These are phyloP conservation scores for Pulveroboletus sp. DNA, from an alignment of 768 basidiomycete genomes.

Conservation along the genomic window DNA sequence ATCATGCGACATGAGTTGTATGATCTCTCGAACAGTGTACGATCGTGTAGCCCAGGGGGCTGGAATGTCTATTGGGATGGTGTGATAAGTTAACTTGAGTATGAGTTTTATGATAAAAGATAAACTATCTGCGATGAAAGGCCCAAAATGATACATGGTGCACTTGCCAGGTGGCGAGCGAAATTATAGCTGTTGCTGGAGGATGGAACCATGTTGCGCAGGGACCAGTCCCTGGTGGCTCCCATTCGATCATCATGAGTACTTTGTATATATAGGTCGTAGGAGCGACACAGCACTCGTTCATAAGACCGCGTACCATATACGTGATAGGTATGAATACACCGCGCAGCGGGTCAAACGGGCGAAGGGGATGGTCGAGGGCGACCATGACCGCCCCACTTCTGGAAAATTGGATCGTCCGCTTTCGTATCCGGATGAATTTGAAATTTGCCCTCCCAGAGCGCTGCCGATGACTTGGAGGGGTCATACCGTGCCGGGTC, in stretches of 20 bases:
- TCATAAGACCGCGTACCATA: conserved; percentile 3
- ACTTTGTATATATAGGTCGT: conserved; percentile 12
- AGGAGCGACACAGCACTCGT: conserved; percentile 3
- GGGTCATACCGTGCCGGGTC: conserved; percentile 78
- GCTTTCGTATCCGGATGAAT: conserved; percentile 81
- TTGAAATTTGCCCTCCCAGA: conserved; percentile 84
- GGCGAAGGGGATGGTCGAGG: conserved; percentile 12
- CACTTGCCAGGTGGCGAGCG: neutral
- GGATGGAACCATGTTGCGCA: neutral
- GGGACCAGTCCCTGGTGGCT: conserved; percentile 9
- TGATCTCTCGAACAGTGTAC: neutral
- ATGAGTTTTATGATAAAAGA: conserved; percentile 15
- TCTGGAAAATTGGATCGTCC: conserved; percentile 52
- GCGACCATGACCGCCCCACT: conserved; percentile 28
- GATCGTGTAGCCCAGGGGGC: neutral
- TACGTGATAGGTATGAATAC: neutral
- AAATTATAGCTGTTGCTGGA: neutral
- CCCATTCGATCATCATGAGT: conserved; percentile 8
- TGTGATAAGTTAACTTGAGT: conserved; percentile 17
- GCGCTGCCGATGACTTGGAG: conserved; percentile 74
- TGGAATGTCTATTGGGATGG: conserved; percentile 2
- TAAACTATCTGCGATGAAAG: conserved; percentile 21
- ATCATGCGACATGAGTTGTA: neutral
- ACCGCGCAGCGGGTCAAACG: conserved; percentile 11
- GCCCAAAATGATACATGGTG: neutral